phyloP scores from a whole-genome alignment of 2,329 filamentous ascomycete species.

The Blastomyces emzantsi region DNA sequence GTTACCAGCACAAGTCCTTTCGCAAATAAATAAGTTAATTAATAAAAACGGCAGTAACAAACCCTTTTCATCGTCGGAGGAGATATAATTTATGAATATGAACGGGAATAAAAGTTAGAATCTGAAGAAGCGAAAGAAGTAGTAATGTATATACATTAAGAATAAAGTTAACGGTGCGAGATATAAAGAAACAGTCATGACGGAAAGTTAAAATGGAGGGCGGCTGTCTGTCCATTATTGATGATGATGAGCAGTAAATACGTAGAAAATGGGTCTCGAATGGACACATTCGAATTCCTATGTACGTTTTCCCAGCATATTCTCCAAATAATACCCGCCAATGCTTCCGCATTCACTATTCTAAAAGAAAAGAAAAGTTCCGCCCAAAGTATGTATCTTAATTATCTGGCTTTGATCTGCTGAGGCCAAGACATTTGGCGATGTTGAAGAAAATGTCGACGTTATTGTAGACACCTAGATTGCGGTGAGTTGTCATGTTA shows the following conservation, averaged over 20 bases:
- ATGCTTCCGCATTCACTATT: neutral
- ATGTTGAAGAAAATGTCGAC: slow-evolving; percentile 36
- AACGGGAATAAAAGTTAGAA: neutral
- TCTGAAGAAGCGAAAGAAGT: neutral
- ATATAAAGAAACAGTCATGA: neutral
- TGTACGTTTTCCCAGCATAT: neutral
- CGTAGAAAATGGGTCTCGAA: neutral
- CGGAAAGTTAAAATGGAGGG: too few relatives aligned
- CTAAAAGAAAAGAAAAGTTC: neutral
- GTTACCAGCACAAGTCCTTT: neutral
- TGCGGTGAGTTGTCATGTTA: neutral
- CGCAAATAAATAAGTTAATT: neutral
- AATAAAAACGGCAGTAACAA: neutral
- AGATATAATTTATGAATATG: neutral
- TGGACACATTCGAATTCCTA: neutral
- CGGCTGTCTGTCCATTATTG: neutral
- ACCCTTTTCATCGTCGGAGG: neutral
- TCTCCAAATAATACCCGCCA: neutral
- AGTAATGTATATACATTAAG: neutral
- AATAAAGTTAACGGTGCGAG: neutral
- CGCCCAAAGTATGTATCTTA: neutral
- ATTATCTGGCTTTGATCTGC: neutral
- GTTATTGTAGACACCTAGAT: slow-evolving; percentile 30
- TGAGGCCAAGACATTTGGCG: slow-evolving; percentile 32
- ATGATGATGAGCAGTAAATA: too few relatives aligned